phyloP scores from a whole-genome alignment of 2,329 filamentous ascomycete genomes.

The Fusarium decemcellulare region DNA sequence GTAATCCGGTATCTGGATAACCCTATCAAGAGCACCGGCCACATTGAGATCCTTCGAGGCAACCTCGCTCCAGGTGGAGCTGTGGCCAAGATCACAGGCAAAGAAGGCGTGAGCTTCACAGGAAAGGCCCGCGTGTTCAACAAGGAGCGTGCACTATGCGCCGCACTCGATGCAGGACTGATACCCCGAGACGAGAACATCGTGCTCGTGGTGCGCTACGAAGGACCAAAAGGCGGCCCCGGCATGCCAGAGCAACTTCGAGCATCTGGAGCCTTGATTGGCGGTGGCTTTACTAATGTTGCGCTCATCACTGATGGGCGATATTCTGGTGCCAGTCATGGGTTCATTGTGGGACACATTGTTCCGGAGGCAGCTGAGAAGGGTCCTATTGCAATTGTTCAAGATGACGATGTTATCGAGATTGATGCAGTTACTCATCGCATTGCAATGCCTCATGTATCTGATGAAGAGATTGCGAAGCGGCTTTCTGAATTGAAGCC shows the following conservation, averaged over 20 bases:
- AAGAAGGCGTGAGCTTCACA: conserved; percentile 85
- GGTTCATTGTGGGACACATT: conserved; percentile 93
- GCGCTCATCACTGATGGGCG: conserved; percentile 89
- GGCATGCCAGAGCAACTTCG: conserved; percentile 96
- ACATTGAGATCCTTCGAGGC: conserved; percentile 87
- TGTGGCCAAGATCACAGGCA: conserved; percentile 95
- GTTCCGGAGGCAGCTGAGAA: conserved; percentile 90
- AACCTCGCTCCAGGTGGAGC: conserved; percentile 90
- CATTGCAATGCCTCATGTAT: background rate
- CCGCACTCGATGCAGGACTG: conserved; percentile 79
- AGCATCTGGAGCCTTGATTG: conserved; percentile 90
- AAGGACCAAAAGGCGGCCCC: conserved; percentile 91
- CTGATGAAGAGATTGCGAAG: background rate
- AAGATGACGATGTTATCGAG: conserved; percentile 83
- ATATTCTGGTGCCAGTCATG: conserved; percentile 71
- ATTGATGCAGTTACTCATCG: conserved; percentile 74
- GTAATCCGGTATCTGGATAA: conserved; percentile 84
- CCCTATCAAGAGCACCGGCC: conserved; percentile 84
- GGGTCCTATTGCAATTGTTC: conserved; percentile 86
- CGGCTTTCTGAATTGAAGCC: background rate
- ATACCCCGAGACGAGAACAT: conserved; percentile 71
- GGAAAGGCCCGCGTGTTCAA: conserved; percentile 88
- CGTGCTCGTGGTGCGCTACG: conserved; percentile 90
- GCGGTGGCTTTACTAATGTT: conserved; percentile 86
- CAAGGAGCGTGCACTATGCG: conserved; percentile 84